Evolutionary conservation across 352 stramenopile genomes (phyloP), one percentile per base, ranked within the genome.

Genomic region (Pythium oligandrum): DNA sequence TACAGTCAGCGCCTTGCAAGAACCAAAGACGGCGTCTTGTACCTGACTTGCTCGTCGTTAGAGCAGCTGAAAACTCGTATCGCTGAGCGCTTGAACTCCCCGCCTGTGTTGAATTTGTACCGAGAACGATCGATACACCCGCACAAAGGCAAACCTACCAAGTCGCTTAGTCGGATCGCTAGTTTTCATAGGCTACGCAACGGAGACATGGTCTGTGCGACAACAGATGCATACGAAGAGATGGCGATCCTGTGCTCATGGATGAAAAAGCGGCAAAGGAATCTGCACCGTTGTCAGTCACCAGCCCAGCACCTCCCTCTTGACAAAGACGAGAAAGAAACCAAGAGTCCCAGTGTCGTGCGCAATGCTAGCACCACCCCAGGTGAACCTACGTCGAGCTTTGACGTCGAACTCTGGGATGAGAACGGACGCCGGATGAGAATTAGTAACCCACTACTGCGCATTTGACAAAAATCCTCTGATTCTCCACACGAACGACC

Each of bases 241-340:
- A 90, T 88, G 71, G 66, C 61, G 26, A 83, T 90, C 31, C 52
- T 87, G 30, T 87, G 77, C 32, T 57, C 73, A 11, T 88, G 77
- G 79, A 81, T 88, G 47, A 75, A 79, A 17, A 53, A 67, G 7
- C 58, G 73, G 9, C 72, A 86, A 51, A 62, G n/a, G 37, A 61
- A 8, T 75, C 6, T 26, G 17, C 17, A 26, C 17, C 17, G 17
- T 26, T 26, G 17, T 26, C 17, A 26, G 17, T 26, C 17, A 26
- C 17, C 17, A 26, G 17, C 17, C 17, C 17, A 26, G 17, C 17
- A 26, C 17, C 17, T 26, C 17, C 17, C 17, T 26, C 17, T 26
- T 26, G 11, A 36, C 48, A 51, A 64, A 34, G 11, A 48, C 1
- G 51, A 30, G 44, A 1, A 32, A 12, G 38, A 43, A 40, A 2